Evolutionary conservation across 1,284 basidiomycete species (phyloP), one percentile per base, ranked within the genome.

Genomic region (Schizophyllum commune): DNA sequence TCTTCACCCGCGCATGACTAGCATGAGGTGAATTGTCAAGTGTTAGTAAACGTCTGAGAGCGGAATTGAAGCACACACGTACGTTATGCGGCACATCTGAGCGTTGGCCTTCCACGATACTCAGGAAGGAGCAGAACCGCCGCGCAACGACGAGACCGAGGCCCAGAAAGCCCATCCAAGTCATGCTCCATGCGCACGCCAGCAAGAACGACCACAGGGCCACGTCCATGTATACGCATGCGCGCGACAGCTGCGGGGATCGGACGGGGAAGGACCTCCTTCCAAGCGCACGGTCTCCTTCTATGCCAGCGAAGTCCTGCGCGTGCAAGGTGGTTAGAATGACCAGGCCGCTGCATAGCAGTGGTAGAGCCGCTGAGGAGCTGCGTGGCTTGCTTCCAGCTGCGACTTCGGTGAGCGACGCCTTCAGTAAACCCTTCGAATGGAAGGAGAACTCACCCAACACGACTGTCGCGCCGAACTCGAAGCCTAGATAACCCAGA

Each of bases 301-400:
- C 69, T 1, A 70, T 63, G 55, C 78, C 77, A 7, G 70, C 61
- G 63, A 74, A 78, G 57, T 78, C 77, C 62, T 77, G 76, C 0
- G 73, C 70, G 5, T 78, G 75, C 8, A 76, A 72, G 6, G 77
- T 77, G 1, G 74, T 69, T 53, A 69, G 64, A 60, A 74, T 68
- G 39, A 75, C 61, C 3, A 67, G 54, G 1, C 65, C 69, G 59
- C 72, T 77, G 55, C 64, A 62, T 17, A 69, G 32, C 56, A 74
- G 58, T 0, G 74, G 68, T 15, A 61, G 17, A n/a, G 67, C 53
- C 19, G 68, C 60, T 4, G 63, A 66, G 27, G 19, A n/a, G 58
- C 68, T 70, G 21, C 62, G 32, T 3, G 11, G 51, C 22, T 27
- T 55, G 27, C 32, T 7, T 15, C 4, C 52, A n/a, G 7, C 52